A percentile compares a stretch with the other conserved stretches of the same genome.
Evolutionary conservation across 495 filamentous ascomycete species (phyloP).

Genomic region (Amphirosellinia nigrospora): DNA sequence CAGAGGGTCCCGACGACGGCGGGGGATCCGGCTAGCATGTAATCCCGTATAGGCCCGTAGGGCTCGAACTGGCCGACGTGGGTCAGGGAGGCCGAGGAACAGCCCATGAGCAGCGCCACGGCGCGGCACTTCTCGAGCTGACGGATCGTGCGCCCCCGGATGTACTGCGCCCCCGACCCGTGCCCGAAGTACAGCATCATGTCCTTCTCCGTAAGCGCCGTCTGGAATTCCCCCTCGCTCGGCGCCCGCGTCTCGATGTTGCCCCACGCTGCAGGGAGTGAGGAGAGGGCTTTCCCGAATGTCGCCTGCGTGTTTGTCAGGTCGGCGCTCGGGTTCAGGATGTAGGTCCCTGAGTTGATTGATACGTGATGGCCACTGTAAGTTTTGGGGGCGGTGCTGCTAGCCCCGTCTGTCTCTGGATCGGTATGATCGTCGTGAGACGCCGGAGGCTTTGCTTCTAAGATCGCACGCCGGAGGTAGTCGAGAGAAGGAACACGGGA

Average conservation of each 20-base stretch:
- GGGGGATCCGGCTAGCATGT: slow-evolving; percentile 82
- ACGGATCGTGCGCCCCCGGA: slow-evolving; percentile 78
- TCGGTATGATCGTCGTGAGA: not conserved
- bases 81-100: slow-evolving; percentile 75
- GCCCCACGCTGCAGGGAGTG: slow-evolving; percentile 58
- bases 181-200: slow-evolving; percentile 94
- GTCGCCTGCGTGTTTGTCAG: slow-evolving; percentile 76
- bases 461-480: slow-evolving; percentile 66
- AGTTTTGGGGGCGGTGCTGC: not conserved
- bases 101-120: slow-evolving; percentile 90
- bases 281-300: slow-evolving; percentile 67
- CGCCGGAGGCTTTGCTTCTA: slow-evolving; percentile 40
- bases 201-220: slow-evolving; percentile 62
- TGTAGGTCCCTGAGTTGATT: slow-evolving; percentile 71
- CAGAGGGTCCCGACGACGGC: slow-evolving; percentile 90
- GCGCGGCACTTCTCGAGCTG: slow-evolving; percentile 69
- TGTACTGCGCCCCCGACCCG: slow-evolving; percentile 93
- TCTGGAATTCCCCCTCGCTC: slow-evolving; percentile 75
- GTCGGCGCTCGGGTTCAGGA: slow-evolving; percentile 88
- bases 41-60: slow-evolving; percentile 86
- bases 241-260: slow-evolving; percentile 70
- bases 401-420: slow-evolving; percentile 24
- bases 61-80: slow-evolving; percentile 89
- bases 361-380: slow-evolving; percentile 60
- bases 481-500: slow-evolving; percentile 84